Conservation (phyloP, 2,329 filamentous ascomycete species). For the Macrophomina phaseolina region DNA sequence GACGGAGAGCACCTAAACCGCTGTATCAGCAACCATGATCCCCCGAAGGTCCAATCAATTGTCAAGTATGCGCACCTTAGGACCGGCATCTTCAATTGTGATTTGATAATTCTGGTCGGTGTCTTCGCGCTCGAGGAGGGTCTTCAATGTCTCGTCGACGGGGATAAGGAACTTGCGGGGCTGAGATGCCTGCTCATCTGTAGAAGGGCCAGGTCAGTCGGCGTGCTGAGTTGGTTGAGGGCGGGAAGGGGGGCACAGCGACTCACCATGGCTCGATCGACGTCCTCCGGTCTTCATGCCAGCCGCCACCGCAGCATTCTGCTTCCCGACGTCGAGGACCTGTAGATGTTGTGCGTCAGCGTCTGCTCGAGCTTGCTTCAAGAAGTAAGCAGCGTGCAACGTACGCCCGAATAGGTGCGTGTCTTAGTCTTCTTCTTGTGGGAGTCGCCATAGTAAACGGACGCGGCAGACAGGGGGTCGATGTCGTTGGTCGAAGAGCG, state of each 20-base stretch:
- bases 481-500: slow-evolving; percentile 50
- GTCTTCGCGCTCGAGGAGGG: slow-evolving; percentile 83
- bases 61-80: slow-evolving; percentile 67
- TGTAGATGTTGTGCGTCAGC: slow-evolving; percentile 4
- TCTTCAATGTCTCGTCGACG: slow-evolving; percentile 81
- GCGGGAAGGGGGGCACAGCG: neutral
- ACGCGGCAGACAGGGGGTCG: slow-evolving; percentile 64
- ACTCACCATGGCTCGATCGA: slow-evolving; percentile 45
- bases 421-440: slow-evolving; percentile 55
- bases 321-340: slow-evolving; percentile 30
- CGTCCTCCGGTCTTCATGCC: slow-evolving; percentile 40
- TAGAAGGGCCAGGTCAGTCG: neutral
- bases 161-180: slow-evolving; percentile 84
- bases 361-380: neutral
- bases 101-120: slow-evolving; percentile 93
- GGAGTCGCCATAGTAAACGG: slow-evolving; percentile 65
- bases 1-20: slow-evolving; percentile 72
- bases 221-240: neutral
- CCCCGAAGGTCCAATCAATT: neutral
- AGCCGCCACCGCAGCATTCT: slow-evolving; percentile 36
- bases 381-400: slow-evolving; percentile 33
- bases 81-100: slow-evolving; percentile 93
- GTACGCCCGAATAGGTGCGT: slow-evolving; percentile 63
- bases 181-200: slow-evolving; percentile 74
- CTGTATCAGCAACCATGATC: slow-evolving; percentile 14